phyloP scores from a whole-genome alignment of 306 rosid genomes.

The Citrullus colocynthis region DNA sequence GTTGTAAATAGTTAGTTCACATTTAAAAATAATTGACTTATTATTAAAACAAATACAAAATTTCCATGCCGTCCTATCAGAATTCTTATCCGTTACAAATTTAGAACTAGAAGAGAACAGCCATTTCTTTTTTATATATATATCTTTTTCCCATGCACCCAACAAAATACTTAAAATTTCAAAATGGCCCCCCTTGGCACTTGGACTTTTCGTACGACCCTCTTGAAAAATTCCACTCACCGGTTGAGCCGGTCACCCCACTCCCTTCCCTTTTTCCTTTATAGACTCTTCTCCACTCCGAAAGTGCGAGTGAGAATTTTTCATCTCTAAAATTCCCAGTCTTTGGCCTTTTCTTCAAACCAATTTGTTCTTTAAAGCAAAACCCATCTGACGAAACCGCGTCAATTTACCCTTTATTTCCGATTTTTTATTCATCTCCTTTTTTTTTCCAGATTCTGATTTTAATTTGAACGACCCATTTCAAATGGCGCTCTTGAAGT shows the following conservation, averaged over 20 bases:
- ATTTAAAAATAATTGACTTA: background rate
- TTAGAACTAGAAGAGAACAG: background rate
- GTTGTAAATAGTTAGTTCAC: background rate
- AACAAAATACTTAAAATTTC: background rate
- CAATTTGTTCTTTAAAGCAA: background rate
- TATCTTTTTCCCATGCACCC: background rate
- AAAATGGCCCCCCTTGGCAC: background rate
- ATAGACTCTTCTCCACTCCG: background rate
- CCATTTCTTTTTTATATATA: background rate
- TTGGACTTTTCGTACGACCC: background rate
- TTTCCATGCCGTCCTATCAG: background rate
- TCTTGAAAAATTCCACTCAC: conserved; percentile 7
- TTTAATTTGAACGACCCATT: background rate
- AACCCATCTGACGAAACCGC: conserved; percentile 45
- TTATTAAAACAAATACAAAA: background rate
- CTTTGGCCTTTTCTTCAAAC: background rate
- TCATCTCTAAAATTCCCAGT: background rate
- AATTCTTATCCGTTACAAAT: background rate
- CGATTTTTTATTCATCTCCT: background rate
- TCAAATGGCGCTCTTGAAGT: background rate
- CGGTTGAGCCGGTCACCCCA: conserved; percentile 15
- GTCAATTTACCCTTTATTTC: conserved; percentile 12
- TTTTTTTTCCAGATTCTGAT: background rate
- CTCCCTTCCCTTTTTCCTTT: background rate
- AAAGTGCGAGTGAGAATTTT: background rate